phyloP scores from a whole-genome alignment of 306 rosid species.

The Psophocarpus tetragonolobus region DNA sequence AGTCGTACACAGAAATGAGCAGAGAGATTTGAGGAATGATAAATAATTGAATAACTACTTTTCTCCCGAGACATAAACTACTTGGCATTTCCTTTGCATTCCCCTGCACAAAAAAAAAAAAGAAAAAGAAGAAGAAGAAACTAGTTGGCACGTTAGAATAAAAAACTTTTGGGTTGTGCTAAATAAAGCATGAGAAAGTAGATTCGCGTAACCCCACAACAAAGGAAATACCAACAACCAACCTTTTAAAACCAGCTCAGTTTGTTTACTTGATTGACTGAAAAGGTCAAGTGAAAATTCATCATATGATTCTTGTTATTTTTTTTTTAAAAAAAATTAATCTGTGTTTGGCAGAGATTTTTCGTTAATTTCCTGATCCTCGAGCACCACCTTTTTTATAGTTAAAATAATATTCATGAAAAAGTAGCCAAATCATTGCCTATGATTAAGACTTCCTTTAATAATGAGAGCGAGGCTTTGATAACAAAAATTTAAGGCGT shows the following conservation, averaged over 20 bases:
- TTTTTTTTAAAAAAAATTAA: background rate
- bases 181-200: conserved; percentile 43
- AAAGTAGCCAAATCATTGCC: conserved; percentile 48
- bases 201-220: conserved; percentile 43
- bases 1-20: conserved; percentile 7
- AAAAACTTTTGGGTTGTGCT: conserved; percentile 37
- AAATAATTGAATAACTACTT: background rate
- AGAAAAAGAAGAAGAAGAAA: too few relatives aligned
- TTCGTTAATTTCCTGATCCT: background rate
- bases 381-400: conserved; percentile 34
- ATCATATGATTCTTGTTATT: conserved; percentile 4
- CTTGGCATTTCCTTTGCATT: too few relatives aligned
- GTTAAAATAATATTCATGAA: conserved; percentile 31
- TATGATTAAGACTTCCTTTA: conserved; percentile 44
- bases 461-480: conserved; percentile 8
- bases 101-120: too few relatives aligned
- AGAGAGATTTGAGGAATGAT: background rate
- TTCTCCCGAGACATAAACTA: conserved; percentile 25
- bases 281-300: background rate
- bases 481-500: background rate
- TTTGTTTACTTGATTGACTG: conserved; percentile 27
- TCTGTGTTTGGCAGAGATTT: background rate
- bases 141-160: conserved; percentile 54
- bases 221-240: conserved; percentile 22
- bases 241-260: conserved; percentile 39